Conservation (phyloP, 2,329 filamentous ascomycete genomes). For the Arthrobotrys iridis region DNA sequence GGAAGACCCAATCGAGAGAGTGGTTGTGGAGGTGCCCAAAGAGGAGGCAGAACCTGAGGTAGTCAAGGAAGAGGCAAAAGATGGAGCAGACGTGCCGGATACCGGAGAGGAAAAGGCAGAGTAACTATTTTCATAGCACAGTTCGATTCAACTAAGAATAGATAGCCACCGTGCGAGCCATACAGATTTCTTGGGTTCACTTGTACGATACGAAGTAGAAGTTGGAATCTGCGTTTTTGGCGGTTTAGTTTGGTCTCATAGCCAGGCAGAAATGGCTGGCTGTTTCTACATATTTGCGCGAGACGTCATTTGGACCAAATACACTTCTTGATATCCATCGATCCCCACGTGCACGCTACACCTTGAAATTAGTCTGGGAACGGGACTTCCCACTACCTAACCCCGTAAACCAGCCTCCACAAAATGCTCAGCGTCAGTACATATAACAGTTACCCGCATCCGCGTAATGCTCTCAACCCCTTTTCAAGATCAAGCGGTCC, state of each 20-base stretch:
- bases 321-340: too few relatives aligned
- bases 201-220: constrained; percentile 1
- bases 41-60: constrained; percentile 4
- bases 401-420: too few relatives aligned
- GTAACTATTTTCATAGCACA: not conserved
- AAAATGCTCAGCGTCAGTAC: too few relatives aligned
- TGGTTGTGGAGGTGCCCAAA: constrained; percentile 4
- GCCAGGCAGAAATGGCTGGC: too few relatives aligned
- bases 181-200: not conserved
- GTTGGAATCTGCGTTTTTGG: not conserved
- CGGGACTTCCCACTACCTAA: too few relatives aligned
- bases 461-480: too few relatives aligned
- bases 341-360: too few relatives aligned
- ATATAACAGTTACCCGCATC: too few relatives aligned
- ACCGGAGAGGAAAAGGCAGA: constrained; percentile 19
- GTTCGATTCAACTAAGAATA: not conserved
- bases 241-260: not conserved
- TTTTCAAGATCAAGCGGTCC: too few relatives aligned
- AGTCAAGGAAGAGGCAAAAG: not conserved
- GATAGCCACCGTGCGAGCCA: not conserved
- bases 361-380: too few relatives aligned
- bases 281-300: too few relatives aligned
- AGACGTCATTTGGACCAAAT: too few relatives aligned
- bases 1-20: constrained; percentile 66
- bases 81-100: constrained; percentile 32